Evolutionary conservation across 352 stramenopile species (phyloP).

Genomic region (Plasmopara viticola): DNA sequence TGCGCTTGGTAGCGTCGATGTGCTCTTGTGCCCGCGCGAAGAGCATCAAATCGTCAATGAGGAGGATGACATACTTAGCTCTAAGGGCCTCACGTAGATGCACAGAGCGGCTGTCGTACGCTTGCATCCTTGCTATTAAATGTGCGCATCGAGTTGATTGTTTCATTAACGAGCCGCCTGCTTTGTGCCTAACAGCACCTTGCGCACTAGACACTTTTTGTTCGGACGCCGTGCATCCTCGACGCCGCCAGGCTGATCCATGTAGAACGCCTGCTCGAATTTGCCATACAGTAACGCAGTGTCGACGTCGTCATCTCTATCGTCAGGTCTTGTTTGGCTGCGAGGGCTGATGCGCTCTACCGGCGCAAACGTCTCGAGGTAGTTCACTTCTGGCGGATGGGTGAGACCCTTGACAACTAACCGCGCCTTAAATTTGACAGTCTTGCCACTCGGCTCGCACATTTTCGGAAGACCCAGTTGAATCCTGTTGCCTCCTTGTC

Average conservation of each 20-base stretch:
- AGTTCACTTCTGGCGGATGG: background rate
- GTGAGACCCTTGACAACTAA: background rate
- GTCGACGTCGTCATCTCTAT: background rate
- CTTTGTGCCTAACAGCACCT: background rate
- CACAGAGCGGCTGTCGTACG: background rate
- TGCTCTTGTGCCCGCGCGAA: background rate
- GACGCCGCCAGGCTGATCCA: background rate
- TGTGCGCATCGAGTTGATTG: background rate
- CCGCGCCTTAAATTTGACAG: background rate
- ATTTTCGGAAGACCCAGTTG: background rate
- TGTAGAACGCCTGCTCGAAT: background rate
- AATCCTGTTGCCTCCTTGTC: background rate
- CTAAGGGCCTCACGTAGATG: background rate
- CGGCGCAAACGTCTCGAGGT: background rate
- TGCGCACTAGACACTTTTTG: background rate
- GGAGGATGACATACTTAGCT: background rate
- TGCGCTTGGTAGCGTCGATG: too few relatives aligned
- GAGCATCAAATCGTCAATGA: background rate
- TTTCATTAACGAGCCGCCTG: background rate
- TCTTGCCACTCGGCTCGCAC: background rate
- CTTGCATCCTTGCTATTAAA: background rate
- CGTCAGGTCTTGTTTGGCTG: background rate
- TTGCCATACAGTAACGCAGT: background rate
- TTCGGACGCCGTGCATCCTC: background rate
- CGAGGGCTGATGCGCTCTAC: background rate